Evolutionary conservation across 202 grass and related monocot species (phyloP), one percentile per base, ranked within the genome.

Genomic region (Miscanthus sacchariflorus): DNA sequence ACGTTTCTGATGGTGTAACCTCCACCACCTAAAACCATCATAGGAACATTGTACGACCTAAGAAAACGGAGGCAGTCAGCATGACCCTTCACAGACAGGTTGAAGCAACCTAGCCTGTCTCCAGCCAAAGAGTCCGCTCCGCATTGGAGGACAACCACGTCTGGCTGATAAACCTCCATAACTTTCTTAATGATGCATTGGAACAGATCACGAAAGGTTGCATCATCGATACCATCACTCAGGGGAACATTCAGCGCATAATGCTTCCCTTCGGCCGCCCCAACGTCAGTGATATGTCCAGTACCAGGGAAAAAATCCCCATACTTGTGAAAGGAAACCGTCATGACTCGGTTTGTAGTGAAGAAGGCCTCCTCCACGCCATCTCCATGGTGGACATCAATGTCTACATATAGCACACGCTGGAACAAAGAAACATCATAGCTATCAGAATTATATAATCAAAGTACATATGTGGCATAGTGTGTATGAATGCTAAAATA

Each of bases 311-410:
- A 99, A 81, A 99, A 99, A 71, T 99, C 97, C 17, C 97, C 97
- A 74, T 96, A 99, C 79, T 99, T 96, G 85, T 99, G 97, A 87
- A 99, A 99, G 58, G 97, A 99, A 88, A 96, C 89, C 0, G 97
- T 99, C 94, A 99, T 96, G 67, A 99, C 97, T 78, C 97, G 87
- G 48, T 99, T 91, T 27, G 97, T 99, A 42, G 97, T 99, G 93
- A 95, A 99, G 87, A 99, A 99, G 6, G 97, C 97, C 72, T 99
- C 97, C 85, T 99, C 97, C 61, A 99, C 97, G 28, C 97, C 97
- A 88, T 99, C 97, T 84, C 97, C 97, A 86, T 99, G 97, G 93
- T 96, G 97, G 77, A 99, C 93, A 92, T 99, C 97, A 91, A 99
- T 99, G 93, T 99, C 97, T 75, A 95, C 88, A 82, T 99, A 99